Conservation (phyloP, 257 asterid genomes). For the Dorcoceras hygrometricum region DNA sequence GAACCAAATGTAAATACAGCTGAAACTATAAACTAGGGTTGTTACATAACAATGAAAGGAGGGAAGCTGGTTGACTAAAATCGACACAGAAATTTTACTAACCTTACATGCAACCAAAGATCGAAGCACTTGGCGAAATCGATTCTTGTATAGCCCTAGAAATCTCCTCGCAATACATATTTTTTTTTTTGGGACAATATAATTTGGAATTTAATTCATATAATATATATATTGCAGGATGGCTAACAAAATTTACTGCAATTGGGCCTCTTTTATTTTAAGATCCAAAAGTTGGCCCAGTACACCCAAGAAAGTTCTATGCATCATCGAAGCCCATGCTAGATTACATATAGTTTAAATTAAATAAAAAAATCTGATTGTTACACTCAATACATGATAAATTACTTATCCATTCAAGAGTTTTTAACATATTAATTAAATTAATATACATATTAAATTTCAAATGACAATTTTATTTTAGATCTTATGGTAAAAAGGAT, state of each 20-base stretch:
- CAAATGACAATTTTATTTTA: too few relatives aligned
- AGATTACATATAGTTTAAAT: too few relatives aligned
- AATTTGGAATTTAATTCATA: background rate
- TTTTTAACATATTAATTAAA: too few relatives aligned
- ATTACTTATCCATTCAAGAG: too few relatives aligned
- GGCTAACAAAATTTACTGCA: background rate
- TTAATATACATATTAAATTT: too few relatives aligned
- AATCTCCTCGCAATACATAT: background rate
- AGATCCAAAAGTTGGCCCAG: background rate
- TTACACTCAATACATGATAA: too few relatives aligned
- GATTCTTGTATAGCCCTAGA: constrained; percentile 20
- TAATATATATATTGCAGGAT: background rate
- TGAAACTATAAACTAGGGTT: constrained; percentile 17
- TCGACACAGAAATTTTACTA: background rate
- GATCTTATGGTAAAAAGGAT: too few relatives aligned
- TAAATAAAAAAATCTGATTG: too few relatives aligned
- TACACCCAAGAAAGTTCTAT: background rate
- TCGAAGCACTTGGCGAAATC: background rate
- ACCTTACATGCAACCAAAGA: background rate
- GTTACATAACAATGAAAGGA: background rate
- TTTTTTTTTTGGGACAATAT: too few relatives aligned
- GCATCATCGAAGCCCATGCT: too few relatives aligned
- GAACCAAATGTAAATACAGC: background rate
- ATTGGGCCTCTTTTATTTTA: constrained; percentile 4
- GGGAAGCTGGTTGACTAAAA: constrained; percentile 15